Base-by-base conservation (phyloP, 352 stramenopile species). In the Globisporangium echinulatum region DNA sequence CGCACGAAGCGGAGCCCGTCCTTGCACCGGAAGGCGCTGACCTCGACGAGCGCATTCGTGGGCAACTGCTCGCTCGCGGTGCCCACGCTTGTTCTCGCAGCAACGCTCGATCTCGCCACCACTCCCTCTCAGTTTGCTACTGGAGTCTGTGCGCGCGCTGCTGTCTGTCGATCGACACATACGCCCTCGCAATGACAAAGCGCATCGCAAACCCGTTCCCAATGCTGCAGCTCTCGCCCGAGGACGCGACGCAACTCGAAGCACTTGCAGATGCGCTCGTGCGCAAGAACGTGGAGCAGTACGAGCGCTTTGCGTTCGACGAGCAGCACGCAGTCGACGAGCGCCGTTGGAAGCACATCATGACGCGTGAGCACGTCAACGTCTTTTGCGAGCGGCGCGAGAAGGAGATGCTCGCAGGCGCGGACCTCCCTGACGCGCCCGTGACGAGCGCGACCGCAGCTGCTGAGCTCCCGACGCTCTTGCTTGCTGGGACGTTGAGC, bases 211-310 rank as follows among this genome's bases (percentile, higher is more conserved):
- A 47, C 42, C 59, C 59, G 42, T 64, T 64, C 48, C 44, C 52
- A 19, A 42, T 52, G 43, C 38, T 64, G 51, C 52, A 63, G 17
- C 61, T 66, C 42, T 43, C 17, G 33, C 13, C 9, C 8, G 61
- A 66, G 33, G 61, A 66, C 42, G 61, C 51, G 13, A 39, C 36
- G 14, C 54, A 58, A 47, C 56, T 63, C 47, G 54, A 63, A 46
- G 47, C 17, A 8, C 48, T 66, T 19, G 54, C 61, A 11, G 36
- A 52, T 42, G 49, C 55, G 7, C 53, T 66, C 55, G 39, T 66
- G 8, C 46, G 49, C 54, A 52, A 14, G 4, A 46, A 17, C 17
- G 52, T 62, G 19, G 40, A 64, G 10, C 47, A 56, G 47, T 64
- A 66, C 56, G 54, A 64, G 47, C 47, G 47, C 49, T 58, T 54